Evolutionary conservation across 768 basidiomycete species (phyloP).

Genomic region (Pulveroboletus sp.): DNA sequence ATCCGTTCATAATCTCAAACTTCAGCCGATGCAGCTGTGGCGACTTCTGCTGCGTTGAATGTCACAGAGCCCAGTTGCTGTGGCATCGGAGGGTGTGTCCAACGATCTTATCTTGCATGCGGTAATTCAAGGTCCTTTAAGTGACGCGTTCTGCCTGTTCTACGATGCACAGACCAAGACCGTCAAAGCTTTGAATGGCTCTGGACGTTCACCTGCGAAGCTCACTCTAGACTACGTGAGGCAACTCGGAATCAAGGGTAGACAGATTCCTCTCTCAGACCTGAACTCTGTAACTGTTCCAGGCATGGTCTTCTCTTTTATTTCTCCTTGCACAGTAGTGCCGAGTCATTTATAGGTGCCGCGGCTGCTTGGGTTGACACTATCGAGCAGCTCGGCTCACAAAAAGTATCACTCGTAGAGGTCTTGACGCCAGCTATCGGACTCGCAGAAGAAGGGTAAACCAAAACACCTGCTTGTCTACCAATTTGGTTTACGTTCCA

Average conservation of each 20-base stretch:
- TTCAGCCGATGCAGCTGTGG: slow-evolving; percentile 89
- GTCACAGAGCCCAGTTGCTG: slow-evolving; percentile 85
- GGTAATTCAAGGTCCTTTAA: slow-evolving; percentile 28
- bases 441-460: slow-evolving; percentile 86
- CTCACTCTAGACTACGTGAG: slow-evolving; percentile 72
- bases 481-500: neutral
- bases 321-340: slow-evolving; percentile 3
- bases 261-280: slow-evolving; percentile 70
- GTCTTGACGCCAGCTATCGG: slow-evolving; percentile 86
- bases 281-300: slow-evolving; percentile 92
- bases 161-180: slow-evolving; percentile 79
- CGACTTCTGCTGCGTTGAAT: slow-evolving; percentile 87
- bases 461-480: neutral
- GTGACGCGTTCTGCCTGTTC: slow-evolving; percentile 91
- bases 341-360: slow-evolving; percentile 52
- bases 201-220: slow-evolving; percentile 79
- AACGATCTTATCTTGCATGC: neutral
- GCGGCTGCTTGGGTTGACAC: slow-evolving; percentile 96
- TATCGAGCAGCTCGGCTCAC: slow-evolving; percentile 76
- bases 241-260: slow-evolving; percentile 61
- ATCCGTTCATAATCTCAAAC: neutral
- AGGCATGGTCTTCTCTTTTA: slow-evolving; percentile 35
- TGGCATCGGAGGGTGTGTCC: slow-evolving; percentile 83
- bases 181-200: slow-evolving; percentile 89
- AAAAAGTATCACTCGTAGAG: slow-evolving; percentile 56